Percentiles rank a stretch among this genome's conserved stretches.
These are phyloP conservation scores for Patellaria atrata DNA, from an alignment of 495 filamentous ascomycete species.

Conservation along the genomic window DNA sequence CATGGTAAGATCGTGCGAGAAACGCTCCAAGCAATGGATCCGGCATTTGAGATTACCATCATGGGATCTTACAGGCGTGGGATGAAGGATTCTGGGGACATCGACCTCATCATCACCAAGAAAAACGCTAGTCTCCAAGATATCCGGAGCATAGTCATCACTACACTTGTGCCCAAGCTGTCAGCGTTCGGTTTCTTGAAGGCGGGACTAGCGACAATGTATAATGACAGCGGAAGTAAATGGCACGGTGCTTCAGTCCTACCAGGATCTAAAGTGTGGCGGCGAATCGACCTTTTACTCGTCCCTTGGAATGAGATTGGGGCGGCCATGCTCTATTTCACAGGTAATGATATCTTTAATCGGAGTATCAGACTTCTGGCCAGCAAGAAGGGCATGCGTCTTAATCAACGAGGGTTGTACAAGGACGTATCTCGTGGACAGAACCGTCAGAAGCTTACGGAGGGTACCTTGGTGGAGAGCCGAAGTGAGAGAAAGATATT, in stretches of 20 bases:
- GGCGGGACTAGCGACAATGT: slow-evolving; percentile 34
- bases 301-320: slow-evolving; percentile 72
- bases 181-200: slow-evolving; percentile 46
- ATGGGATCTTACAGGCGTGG: slow-evolving; percentile 83
- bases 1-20: slow-evolving; percentile 55
- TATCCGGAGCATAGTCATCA: slow-evolving; percentile 50
- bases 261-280: slow-evolving; percentile 41
- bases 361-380: slow-evolving; percentile 72
- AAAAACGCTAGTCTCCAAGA: slow-evolving; percentile 37
- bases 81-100: slow-evolving; percentile 56
- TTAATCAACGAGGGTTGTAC: slow-evolving; percentile 79
- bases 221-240: slow-evolving; percentile 43
- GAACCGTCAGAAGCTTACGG: slow-evolving; percentile 47
- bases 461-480: slow-evolving; percentile 61
- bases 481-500: slow-evolving; percentile 75
- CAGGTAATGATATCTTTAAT: slow-evolving; percentile 95
- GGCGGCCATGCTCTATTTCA: slow-evolving; percentile 88
- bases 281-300: slow-evolving; percentile 75
- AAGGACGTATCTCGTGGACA: slow-evolving; percentile 53
- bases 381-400: slow-evolving; percentile 65
- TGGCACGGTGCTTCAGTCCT: slow-evolving; percentile 81
- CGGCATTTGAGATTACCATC: slow-evolving; percentile 50
- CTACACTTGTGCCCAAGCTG: slow-evolving; percentile 48
- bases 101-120: slow-evolving; percentile 79
- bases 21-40: slow-evolving; percentile 47